phyloP scores from a whole-genome alignment of 1,284 basidiomycete species.

The Prillingera fragicola region DNA sequence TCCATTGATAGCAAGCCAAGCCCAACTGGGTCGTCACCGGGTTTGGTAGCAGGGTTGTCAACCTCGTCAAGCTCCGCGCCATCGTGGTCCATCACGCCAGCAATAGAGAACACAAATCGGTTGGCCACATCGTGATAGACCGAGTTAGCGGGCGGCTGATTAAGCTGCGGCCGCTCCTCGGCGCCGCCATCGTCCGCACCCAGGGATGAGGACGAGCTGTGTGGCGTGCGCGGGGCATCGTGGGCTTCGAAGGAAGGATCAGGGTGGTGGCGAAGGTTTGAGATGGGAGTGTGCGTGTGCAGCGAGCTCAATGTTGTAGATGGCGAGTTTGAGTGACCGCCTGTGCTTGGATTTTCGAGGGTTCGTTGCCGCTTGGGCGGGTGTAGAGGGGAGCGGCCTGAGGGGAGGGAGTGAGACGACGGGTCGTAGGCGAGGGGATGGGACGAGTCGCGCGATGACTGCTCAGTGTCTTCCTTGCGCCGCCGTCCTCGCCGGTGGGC shows the following conservation, averaged over 20 bases:
- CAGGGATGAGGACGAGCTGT: too few species aligned
- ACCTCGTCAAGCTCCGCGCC: background rate
- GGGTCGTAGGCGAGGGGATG: background rate
- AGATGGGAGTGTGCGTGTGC: background rate
- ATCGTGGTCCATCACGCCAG: constrained; percentile 18
- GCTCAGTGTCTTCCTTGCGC: constrained; percentile 8
- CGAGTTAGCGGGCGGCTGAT: constrained; percentile 14
- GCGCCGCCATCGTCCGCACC: background rate
- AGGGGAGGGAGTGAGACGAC: background rate
- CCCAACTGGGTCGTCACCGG: constrained; percentile 13
- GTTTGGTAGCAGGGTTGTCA: too few species aligned
- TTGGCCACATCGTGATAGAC: constrained; percentile 22
- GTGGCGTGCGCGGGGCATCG: background rate
- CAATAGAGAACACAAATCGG: constrained; percentile 18
- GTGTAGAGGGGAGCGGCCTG: background rate
- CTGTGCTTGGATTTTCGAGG: background rate
- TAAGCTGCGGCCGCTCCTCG: background rate
- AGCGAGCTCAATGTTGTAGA: too few species aligned
- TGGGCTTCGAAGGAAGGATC: background rate
- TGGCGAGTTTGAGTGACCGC: too few species aligned
- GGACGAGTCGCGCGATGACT: background rate
- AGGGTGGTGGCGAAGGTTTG: background rate
- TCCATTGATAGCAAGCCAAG: constrained; percentile 16
- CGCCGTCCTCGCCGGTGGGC: constrained; percentile 19
- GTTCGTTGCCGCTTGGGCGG: too few species aligned